Evolutionary conservation across 2,329 filamentous ascomycete genomes (phyloP), one percentile per base, ranked within the genome.

Genomic region (Fusarium chlamydosporum): DNA sequence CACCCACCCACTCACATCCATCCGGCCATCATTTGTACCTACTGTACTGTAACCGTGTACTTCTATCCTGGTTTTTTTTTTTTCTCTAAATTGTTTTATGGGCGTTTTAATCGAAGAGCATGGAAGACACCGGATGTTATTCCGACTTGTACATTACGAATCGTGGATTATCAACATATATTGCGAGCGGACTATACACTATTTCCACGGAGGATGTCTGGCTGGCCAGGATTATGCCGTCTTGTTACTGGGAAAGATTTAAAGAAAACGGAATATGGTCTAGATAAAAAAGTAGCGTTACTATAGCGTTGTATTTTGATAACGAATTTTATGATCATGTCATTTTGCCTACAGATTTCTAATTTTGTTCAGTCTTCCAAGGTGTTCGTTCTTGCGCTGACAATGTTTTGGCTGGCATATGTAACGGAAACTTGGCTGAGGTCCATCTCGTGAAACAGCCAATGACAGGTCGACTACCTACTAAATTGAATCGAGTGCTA

Each of bases 231-330:
- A 46, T 13, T 26, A 47, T 35, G 31, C 47, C 33, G 48, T 54
- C 20, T 34, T 7, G 40, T 20, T 18, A 35, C 20, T 46, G 27
- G 63, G 34, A 47, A 58, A 37, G 35, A 35, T 27, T 29, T 26
- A 18, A 18, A 41, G 50, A 56, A n/a, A 33, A 40, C 18, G 43
- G 51, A 60, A 63, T 43, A 35, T 18, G 61, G 62, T 31, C 40
- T 70, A 70, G 64, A 71, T 33, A 71, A 71, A 70, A 70, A 56
- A 48, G 20, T 29, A 56, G 67, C 37, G 50, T 56, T 26, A 18
- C 18, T 47, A 51, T 23, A 62, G 62, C 52, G 52, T 48, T 52
- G 54, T 54, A 50, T 41, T 40, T 56, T 47, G 33, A 46, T 56
- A 48, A 56, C 48, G 54, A 47, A 12, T 45, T 51, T 41, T 35